These are phyloP conservation scores for Plenodomus biglobosus DNA, from an alignment of 2,329 filamentous ascomycete species.

Conservation along the genomic window DNA sequence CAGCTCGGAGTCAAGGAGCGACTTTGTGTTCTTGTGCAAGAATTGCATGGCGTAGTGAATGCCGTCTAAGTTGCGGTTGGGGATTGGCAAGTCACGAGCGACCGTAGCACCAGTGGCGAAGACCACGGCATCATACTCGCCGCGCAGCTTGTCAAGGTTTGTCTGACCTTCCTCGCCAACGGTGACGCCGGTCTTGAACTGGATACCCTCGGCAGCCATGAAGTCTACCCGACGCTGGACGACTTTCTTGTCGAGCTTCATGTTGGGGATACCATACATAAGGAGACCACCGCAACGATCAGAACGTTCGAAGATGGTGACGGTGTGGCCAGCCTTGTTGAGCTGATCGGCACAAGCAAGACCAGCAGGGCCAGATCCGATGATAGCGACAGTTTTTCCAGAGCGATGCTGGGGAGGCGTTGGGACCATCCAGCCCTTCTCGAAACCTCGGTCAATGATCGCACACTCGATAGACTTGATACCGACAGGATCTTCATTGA, in stretches of 20 bases:
- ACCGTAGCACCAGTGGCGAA: conserved; percentile 93
- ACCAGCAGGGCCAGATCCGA: conserved; percentile 90
- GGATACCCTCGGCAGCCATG: conserved; percentile 85
- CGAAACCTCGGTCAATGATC: conserved; percentile 95
- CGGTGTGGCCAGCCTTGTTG: conserved; percentile 84
- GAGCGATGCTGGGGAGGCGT: conserved; percentile 75
- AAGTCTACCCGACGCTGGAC: conserved; percentile 95
- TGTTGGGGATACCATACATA: conserved; percentile 99
- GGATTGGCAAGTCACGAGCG: conserved; percentile 87
- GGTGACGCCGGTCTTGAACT: conserved; percentile 74
- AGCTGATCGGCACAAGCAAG: conserved; percentile 90
- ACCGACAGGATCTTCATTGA: conserved; percentile 94
- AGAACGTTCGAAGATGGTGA: conserved; percentile 90
- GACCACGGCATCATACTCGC: conserved; percentile 77
- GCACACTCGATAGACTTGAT: conserved; percentile 99
- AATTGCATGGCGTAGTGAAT: conserved; percentile 98
- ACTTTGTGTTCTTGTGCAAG: conserved; percentile 96
- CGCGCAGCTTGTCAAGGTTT: conserved; percentile 70
- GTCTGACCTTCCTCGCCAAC: conserved; percentile 75
- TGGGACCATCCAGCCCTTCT: conserved; percentile 97
- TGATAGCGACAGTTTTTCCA: conserved; percentile 83
- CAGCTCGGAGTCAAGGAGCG: conserved; percentile 87
- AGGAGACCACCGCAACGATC: conserved; percentile 88
- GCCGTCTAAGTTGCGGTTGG: conserved; percentile 82
- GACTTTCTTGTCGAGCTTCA: conserved; percentile 98